These are phyloP conservation scores for Paramecium octaurelia DNA, from an alignment of 73 alveolate species.

Conservation along the genomic window DNA sequence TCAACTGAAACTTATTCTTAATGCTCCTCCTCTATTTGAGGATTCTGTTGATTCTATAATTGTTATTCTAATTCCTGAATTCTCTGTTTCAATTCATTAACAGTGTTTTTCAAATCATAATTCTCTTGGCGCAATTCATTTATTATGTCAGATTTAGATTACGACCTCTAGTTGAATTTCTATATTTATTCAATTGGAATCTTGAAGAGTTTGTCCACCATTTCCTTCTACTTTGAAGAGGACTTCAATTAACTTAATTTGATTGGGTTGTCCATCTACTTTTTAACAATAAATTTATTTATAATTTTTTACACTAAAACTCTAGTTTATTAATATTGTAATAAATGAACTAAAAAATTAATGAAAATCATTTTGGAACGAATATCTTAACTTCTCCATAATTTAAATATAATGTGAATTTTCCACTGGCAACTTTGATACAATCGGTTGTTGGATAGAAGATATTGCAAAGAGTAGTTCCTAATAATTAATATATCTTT, in stretches of 20 bases:
- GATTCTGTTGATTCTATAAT: background rate
- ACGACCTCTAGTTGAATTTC: background rate
- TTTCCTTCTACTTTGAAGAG: background rate
- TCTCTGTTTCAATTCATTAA: background rate
- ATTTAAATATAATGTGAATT: background rate
- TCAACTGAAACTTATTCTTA: background rate
- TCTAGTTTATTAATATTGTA: background rate
- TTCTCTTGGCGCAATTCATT: conserved; percentile 38
- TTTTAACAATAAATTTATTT: background rate
- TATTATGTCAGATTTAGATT: background rate
- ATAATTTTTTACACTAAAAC: background rate
- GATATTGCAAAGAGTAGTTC: conserved; percentile 22
- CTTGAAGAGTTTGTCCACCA: background rate
- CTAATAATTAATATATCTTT: background rate
- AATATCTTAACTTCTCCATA: conserved; percentile 41
- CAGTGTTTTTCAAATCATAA: background rate
- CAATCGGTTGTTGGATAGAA: conserved; percentile 45
- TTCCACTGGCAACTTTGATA: background rate
- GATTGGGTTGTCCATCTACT: background rate
- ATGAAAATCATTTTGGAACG: conserved; percentile 24
- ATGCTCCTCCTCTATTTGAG: background rate
- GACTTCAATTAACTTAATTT: background rate
- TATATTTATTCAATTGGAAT: background rate
- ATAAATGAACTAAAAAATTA: background rate
- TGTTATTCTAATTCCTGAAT: background rate